A percentile compares a stretch with the other conserved stretches of the same genome.
Evolutionary conservation across 2,329 filamentous ascomycete species (phyloP).

Genomic region (Hypoxylon sp.): DNA sequence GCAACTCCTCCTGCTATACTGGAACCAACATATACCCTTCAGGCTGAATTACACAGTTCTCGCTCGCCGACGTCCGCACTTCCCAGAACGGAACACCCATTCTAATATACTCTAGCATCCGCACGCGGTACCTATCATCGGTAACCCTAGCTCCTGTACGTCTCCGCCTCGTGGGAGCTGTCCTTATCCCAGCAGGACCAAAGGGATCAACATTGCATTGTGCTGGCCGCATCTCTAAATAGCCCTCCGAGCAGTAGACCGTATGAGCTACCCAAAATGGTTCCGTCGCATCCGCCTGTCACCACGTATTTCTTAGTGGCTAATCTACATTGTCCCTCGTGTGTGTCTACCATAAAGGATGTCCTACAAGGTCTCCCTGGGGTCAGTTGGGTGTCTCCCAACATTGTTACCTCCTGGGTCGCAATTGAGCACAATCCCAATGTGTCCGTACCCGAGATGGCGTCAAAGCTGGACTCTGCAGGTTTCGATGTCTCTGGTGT

Average conservation of each 20-base stretch:
- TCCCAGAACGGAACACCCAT: conserved; percentile 35
- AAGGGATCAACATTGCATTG: conserved; percentile 26
- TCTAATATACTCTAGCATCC: conserved; percentile 38
- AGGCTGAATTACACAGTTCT: conserved; percentile 44
- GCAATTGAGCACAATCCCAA: conserved; percentile 67
- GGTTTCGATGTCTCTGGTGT: conserved; percentile 73
- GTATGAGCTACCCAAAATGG: conserved; percentile 45
- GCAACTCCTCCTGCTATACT: conserved; percentile 27
- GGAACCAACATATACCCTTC: conserved; percentile 40
- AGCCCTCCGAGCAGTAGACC: conserved; percentile 31
- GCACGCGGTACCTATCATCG: conserved; percentile 31
- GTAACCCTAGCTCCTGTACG: conserved; percentile 31
- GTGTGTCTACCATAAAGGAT: conserved; percentile 75
- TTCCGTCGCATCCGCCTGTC: conserved; percentile 51
- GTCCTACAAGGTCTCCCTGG: conserved; percentile 65
- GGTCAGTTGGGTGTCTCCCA: conserved; percentile 74
- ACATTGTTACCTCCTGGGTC: conserved; percentile 77
- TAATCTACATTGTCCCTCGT: conserved; percentile 85
- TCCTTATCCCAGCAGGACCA: conserved; percentile 34
- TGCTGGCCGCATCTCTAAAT: conserved; percentile 22
- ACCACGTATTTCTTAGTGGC: conserved; percentile 76
- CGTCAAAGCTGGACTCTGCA: conserved; percentile 65
- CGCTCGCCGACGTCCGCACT: conserved; percentile 44
- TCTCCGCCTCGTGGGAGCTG: conserved; percentile 40
- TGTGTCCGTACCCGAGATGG: conserved; percentile 62